phyloP scores from a whole-genome alignment of 768 basidiomycete species.

The Cystofilobasidium bisporidii region DNA sequence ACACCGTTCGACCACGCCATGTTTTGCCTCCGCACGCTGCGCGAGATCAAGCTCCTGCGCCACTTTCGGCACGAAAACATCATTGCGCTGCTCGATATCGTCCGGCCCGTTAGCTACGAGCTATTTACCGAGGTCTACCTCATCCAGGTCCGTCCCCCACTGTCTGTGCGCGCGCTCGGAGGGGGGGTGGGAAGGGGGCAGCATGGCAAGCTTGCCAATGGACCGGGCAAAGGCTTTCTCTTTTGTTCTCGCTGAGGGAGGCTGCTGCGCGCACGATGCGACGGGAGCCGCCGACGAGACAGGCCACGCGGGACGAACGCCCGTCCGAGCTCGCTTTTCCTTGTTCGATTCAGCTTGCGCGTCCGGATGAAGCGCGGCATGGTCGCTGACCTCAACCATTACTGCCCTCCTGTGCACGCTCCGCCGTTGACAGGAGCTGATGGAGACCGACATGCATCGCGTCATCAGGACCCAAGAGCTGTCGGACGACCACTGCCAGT shows the following conservation, averaged over 20 bases:
- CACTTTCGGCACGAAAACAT: slow-evolving; percentile 60
- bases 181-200: too few species aligned
- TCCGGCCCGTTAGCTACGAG: slow-evolving; percentile 64
- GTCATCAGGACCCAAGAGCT: slow-evolving; percentile 91
- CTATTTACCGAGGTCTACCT: slow-evolving; percentile 75
- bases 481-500: slow-evolving; percentile 70
- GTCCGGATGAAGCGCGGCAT: too few species aligned
- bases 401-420: slow-evolving; percentile 63
- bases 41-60: slow-evolving; percentile 88
- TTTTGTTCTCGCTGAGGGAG: slow-evolving; percentile 48
- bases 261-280: slow-evolving; percentile 34
- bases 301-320: too few species aligned
- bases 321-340: too few species aligned
- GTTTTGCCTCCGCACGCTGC: slow-evolving; percentile 69
- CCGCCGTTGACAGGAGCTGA: slow-evolving; percentile 58
- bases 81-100: slow-evolving; percentile 89
- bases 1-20: slow-evolving; percentile 74
- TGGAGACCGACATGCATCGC: slow-evolving; percentile 91
- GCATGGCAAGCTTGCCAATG: too few species aligned
- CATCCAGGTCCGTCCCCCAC: slow-evolving; percentile 4
- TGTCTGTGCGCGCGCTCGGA: too few species aligned
- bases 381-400: too few species aligned
- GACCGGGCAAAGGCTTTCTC: slow-evolving; percentile 49
- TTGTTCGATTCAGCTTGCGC: too few species aligned
- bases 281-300: too few species aligned